phyloP scores from a whole-genome alignment of 805 yeast species.

The Yarrowia sp. region DNA sequence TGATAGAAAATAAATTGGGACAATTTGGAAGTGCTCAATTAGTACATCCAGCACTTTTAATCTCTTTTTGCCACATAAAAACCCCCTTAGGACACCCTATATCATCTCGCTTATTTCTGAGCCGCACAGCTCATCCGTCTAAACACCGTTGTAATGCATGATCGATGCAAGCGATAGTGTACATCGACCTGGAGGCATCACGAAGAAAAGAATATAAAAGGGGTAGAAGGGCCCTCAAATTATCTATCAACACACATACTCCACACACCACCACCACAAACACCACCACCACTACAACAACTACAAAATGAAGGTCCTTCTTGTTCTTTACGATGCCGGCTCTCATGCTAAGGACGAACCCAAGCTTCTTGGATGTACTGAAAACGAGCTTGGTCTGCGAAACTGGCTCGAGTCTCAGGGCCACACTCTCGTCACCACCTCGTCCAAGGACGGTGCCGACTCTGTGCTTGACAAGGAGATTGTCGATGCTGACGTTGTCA shows the following conservation, averaged over 20 bases:
- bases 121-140: conserved; percentile 6
- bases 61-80: no score
- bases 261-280: background rate
- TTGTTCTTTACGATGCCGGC: conserved; percentile 66
- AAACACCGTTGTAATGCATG: background rate
- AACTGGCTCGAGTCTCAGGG: conserved; percentile 70
- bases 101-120: background rate
- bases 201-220: background rate
- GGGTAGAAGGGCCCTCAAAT: no score
- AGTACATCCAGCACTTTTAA: no score
- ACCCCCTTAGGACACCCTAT: no score
- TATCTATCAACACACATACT: background rate
- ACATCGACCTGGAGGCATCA: background rate
- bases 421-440: conserved; percentile 68
- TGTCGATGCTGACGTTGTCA: conserved; percentile 74
- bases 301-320: conserved; percentile 54
- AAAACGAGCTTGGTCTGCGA: conserved; percentile 76
- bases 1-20: no score
- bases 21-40: no score
- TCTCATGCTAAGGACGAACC: conserved; percentile 65
- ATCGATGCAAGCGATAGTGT: background rate
- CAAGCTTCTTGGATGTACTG: conserved; percentile 70
- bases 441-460: conserved; percentile 68
- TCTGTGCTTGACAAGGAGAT: conserved; percentile 69
- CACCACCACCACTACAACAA: background rate